Evolutionary conservation across 2,329 filamentous ascomycete species (phyloP), one percentile per base, ranked within the genome.

Genomic region (Claviceps sp.): DNA sequence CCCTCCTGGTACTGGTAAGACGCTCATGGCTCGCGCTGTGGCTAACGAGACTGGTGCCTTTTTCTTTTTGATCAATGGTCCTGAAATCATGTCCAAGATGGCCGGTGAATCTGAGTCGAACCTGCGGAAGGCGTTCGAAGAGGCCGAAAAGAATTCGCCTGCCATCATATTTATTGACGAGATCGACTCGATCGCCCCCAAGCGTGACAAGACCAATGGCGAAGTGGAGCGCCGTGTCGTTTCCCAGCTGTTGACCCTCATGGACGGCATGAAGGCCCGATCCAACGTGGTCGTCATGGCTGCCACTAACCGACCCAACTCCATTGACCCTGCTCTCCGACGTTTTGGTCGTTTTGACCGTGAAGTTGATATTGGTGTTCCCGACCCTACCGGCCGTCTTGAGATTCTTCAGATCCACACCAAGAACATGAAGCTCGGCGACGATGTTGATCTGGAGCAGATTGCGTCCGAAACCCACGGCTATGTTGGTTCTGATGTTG

Each of bases 71-170:
- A 97, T 98, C 80, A 97, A 97, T 72, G 91, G 93, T 58, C 93
- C 93, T 50, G 93, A 97, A 70, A 97, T 98, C 75, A 97, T 98
- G 93, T 96, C 91, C 54, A 97, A 97, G 82, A 97, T 97, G 93
- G 93, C 93, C 54, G 93, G 93, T 80, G 93, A 98, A 72, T 97
- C 93, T 54, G 93, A 97, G 71, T 97, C 91, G 54, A 97, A 97
- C 70, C 73, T 98, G 60, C 86, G 93, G 63, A 97, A 97, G 75
- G 93, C 93, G n/a, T 98, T 98, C 63, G 93, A 97, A 70, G 93
- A 97, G 75, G 93, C 93, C 44, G 91, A 97, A 77, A 97, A 97
- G 83, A 97, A 97, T 76, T 95, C 91, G 0, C 93, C 93, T 14
- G 90, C 93, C 53, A 97, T 98, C 68, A 97, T 98, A 73, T 98